These are phyloP conservation scores for Angophora floribunda DNA, from an alignment of 345 rosid species.

Conservation along the genomic window DNA sequence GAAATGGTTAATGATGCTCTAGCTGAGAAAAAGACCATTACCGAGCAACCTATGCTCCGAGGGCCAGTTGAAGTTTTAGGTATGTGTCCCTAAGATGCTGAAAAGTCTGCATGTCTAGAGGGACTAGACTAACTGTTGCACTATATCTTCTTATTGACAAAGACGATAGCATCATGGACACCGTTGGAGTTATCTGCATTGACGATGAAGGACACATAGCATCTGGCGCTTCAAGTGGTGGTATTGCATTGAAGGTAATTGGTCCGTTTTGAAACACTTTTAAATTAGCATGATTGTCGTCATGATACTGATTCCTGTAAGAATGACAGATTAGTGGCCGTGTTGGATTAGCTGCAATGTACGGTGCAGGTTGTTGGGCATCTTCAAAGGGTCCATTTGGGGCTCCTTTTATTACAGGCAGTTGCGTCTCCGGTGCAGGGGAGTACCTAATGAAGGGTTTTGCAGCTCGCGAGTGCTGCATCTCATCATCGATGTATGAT, in stretches of 20 bases:
- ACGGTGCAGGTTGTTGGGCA: conserved; percentile 99
- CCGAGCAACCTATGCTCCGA: background rate
- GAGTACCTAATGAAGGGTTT: conserved; percentile 91
- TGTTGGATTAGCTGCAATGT: conserved; percentile 85
- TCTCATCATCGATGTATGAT: conserved; percentile 60
- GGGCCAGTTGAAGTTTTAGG: conserved; percentile 17
- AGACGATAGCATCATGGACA: conserved; percentile 66
- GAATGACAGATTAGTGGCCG: conserved; percentile 72
- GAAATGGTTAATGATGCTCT: conserved; percentile 55
- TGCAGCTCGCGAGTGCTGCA: conserved; percentile 86
- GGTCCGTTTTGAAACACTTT: background rate
- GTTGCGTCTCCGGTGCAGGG: conserved; percentile 90
- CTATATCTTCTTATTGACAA: conserved; percentile 1
- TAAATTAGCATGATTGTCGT: background rate
- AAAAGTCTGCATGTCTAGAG: background rate
- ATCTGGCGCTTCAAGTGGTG: conserved; percentile 92
- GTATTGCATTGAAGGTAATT: conserved; percentile 82
- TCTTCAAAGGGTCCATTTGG: conserved; percentile 64
- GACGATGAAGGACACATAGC: conserved; percentile 77
- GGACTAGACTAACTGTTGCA: background rate
- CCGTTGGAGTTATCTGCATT: conserved; percentile 91
- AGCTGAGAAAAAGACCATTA: conserved; percentile 6
- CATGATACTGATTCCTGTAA: background rate
- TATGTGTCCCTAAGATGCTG: background rate
- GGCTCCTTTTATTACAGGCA: conserved; percentile 61